These are phyloP conservation scores for Aureobasidium sp. DNA, from an alignment of 2,329 filamentous ascomycete genomes.

Conservation along the genomic window DNA sequence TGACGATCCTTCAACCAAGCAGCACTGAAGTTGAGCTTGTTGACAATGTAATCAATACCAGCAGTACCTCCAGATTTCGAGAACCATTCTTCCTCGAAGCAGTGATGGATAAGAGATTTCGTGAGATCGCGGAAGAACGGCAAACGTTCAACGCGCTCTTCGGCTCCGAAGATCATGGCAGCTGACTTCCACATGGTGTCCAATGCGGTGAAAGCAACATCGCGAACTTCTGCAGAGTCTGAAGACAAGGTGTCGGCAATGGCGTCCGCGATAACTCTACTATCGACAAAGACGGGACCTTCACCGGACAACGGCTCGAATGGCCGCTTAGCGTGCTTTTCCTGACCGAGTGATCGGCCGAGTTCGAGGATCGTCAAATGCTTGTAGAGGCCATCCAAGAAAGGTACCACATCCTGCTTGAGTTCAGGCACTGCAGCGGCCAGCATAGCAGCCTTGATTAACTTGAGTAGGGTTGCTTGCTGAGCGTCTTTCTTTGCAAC, in stretches of 20 bases:
- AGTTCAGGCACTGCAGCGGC: slow-evolving; percentile 76
- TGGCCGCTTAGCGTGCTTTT: slow-evolving; percentile 65
- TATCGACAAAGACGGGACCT: slow-evolving; percentile 78
- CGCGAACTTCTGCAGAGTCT: slow-evolving; percentile 69
- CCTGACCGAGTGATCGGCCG: slow-evolving; percentile 68
- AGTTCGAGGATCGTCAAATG: slow-evolving; percentile 90
- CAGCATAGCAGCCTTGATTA: slow-evolving; percentile 83
- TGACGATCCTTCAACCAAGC: slow-evolving; percentile 75
- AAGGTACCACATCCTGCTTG: slow-evolving; percentile 62
- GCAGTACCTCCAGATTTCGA: slow-evolving; percentile 88
- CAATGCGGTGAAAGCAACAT: slow-evolving; percentile 72
- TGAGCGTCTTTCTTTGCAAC: slow-evolving; percentile 80
- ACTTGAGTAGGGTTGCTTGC: slow-evolving; percentile 70
- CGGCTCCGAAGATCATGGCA: slow-evolving; percentile 67
- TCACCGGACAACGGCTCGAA: slow-evolving; percentile 85
- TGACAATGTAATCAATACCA: slow-evolving; percentile 82
- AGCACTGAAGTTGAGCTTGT: slow-evolving; percentile 75
- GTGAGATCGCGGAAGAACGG: slow-evolving; percentile 79
- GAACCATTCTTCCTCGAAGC: slow-evolving; percentile 98
- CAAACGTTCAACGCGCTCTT: slow-evolving; percentile 62
- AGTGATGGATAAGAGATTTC: slow-evolving; percentile 83
- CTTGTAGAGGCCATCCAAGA: slow-evolving; percentile 72
- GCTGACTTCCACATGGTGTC: slow-evolving; percentile 69
- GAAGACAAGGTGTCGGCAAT: slow-evolving; percentile 85
- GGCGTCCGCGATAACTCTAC: slow-evolving; percentile 77